These are phyloP conservation scores for Claviceps sp. DNA, from an alignment of 2,329 filamentous ascomycete species.

Conservation along the genomic window DNA sequence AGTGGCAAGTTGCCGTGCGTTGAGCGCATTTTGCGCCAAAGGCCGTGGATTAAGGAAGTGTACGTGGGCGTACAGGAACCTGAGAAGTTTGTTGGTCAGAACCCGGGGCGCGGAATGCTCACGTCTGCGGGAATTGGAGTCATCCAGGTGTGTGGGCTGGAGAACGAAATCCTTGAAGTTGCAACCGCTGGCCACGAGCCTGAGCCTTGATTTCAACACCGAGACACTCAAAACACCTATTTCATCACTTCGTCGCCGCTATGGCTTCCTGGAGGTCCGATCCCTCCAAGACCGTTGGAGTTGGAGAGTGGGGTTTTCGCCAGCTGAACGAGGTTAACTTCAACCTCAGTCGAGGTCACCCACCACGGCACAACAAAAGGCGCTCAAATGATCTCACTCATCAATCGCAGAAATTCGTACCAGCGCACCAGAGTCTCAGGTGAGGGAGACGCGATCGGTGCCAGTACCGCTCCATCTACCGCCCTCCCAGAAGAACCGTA, in stretches of 20 bases:
- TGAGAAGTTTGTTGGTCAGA: slow-evolving; percentile 75
- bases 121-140: slow-evolving; percentile 61
- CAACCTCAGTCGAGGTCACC: neutral
- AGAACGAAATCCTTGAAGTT: slow-evolving; percentile 66
- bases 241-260: neutral
- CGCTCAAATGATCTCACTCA: neutral
- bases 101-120: slow-evolving; percentile 59
- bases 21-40: slow-evolving; percentile 57
- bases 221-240: neutral
- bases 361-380: neutral
- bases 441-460: neutral
- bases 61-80: slow-evolving; percentile 85
- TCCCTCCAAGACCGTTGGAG: neutral
- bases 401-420: neutral
- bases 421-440: neutral
- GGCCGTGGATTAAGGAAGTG: slow-evolving; percentile 55
- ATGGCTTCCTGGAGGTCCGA: neutral
- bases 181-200: slow-evolving; percentile 65
- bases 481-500: neutral
- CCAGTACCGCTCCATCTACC: neutral
- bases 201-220: slow-evolving; percentile 5
- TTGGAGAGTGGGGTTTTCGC: neutral
- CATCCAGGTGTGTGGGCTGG: slow-evolving; percentile 58
- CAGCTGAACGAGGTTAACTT: neutral
- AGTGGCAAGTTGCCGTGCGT: slow-evolving; percentile 68